Conservation (phyloP, 176 grass and related monocot genomes). For the maize (Zea mays) region DNA sequence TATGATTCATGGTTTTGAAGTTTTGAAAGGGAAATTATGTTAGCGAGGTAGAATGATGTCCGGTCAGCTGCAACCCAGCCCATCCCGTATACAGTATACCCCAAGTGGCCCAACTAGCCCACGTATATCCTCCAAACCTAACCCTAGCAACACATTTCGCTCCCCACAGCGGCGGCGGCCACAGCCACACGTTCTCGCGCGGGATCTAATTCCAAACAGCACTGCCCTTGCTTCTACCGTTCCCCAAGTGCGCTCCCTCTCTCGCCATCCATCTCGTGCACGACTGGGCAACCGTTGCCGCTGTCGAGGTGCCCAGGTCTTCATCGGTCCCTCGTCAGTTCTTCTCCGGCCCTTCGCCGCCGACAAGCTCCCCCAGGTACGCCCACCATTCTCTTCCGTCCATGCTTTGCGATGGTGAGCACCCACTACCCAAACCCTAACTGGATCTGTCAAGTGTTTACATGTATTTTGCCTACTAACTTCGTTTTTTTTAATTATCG, state of each 20-base stretch:
- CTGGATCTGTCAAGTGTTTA: background rate
- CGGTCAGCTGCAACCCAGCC: too few relatives aligned
- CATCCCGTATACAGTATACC: too few relatives aligned
- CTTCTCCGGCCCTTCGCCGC: background rate
- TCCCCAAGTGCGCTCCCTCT: background rate
- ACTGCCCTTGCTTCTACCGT: background rate
- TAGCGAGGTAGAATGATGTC: too few relatives aligned
- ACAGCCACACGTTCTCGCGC: background rate
- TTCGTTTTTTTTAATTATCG: background rate
- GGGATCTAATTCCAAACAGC: background rate
- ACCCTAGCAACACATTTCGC: too few relatives aligned
- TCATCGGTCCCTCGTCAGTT: background rate
- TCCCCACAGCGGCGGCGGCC: background rate
- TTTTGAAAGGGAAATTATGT: too few relatives aligned
- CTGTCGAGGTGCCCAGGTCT: background rate
- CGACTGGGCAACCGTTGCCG: background rate
- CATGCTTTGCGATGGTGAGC: background rate
- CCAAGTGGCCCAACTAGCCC: too few relatives aligned
- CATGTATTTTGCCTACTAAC: background rate
- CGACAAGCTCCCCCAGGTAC: background rate
- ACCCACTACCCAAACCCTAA: background rate
- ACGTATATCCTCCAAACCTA: background rate
- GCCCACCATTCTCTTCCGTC: background rate
- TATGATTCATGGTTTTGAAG: too few relatives aligned
- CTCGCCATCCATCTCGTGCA: background rate